These are phyloP conservation scores for Dimocarpus longan DNA, from an alignment of 345 rosid genomes.

Conservation along the genomic window DNA sequence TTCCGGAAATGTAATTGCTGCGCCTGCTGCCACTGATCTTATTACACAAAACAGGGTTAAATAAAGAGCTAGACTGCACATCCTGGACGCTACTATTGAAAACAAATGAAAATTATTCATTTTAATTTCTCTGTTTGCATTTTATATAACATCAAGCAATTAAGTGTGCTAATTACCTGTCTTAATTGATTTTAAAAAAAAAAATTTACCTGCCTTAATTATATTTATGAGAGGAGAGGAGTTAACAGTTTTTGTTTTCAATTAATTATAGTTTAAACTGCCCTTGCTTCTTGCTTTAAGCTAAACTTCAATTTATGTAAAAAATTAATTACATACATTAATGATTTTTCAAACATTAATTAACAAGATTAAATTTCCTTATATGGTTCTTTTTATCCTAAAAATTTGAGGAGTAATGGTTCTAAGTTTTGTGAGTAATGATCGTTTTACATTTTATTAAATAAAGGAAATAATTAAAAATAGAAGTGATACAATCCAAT, in stretches of 20 bases:
- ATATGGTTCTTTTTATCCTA: too few relatives aligned
- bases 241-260: background rate
- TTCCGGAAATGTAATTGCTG: background rate
- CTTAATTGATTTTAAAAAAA: too few relatives aligned
- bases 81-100: background rate
- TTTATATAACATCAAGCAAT: background rate
- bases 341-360: background rate
- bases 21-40: background rate
- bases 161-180: background rate
- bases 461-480: too few relatives aligned
- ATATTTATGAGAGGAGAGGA: background rate
- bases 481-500: too few relatives aligned
- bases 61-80: background rate
- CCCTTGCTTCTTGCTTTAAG: too few relatives aligned
- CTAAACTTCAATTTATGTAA: too few relatives aligned
- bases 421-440: too few relatives aligned
- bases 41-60: background rate
- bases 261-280: background rate
- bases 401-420: too few relatives aligned
- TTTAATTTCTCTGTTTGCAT: background rate
- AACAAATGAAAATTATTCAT: background rate
- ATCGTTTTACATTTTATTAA: too few relatives aligned
- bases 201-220: background rate
- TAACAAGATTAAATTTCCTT: too few relatives aligned
- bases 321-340: background rate